These are phyloP conservation scores for Fusarium subglutinans DNA, from an alignment of 2,329 filamentous ascomycete species.

Conservation along the genomic window DNA sequence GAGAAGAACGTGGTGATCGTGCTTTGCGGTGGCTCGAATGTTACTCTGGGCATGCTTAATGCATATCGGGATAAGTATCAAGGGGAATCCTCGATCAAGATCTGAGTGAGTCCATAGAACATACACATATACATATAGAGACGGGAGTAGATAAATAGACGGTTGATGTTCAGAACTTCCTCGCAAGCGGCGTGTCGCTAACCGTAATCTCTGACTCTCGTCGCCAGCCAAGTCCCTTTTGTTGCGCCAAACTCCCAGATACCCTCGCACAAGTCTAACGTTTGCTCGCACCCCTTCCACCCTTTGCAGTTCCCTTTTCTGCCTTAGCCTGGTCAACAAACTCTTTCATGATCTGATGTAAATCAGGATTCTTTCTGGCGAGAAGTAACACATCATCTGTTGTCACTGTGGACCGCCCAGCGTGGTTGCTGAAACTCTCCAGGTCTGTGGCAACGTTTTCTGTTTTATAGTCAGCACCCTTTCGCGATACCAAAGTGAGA, in stretches of 20 bases:
- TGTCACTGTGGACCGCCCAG: conserved; percentile 80
- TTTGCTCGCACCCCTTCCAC: conserved; percentile 46
- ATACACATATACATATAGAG: background rate
- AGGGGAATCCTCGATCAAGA: conserved; percentile 46
- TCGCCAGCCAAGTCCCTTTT: background rate
- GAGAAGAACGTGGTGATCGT: conserved; percentile 82
- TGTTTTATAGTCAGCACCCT: conserved; percentile 37
- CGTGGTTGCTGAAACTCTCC: conserved; percentile 74
- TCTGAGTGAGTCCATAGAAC: conserved; percentile 5
- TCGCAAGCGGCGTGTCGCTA: background rate
- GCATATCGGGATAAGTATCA: conserved; percentile 63
- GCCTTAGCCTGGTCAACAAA: conserved; percentile 71
- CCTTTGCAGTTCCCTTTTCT: conserved; percentile 43
- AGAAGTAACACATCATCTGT: conserved; percentile 90
- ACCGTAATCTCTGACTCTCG: background rate
- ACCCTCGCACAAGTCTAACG: conserved; percentile 35
- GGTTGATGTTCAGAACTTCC: background rate
- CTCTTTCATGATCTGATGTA: conserved; percentile 78
- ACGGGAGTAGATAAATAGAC: background rate
- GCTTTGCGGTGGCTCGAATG: conserved; percentile 81
- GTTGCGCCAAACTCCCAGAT: conserved; percentile 25
- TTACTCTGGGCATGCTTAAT: conserved; percentile 69
- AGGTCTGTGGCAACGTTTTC: conserved; percentile 67
- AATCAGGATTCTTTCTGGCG: conserved; percentile 84
- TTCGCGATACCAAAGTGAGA: background rate